A percentile compares a stretch with the other conserved stretches of the same genome.
phyloP scores from a whole-genome alignment of 257 asterid species.

The Nicotiana paniculata region DNA sequence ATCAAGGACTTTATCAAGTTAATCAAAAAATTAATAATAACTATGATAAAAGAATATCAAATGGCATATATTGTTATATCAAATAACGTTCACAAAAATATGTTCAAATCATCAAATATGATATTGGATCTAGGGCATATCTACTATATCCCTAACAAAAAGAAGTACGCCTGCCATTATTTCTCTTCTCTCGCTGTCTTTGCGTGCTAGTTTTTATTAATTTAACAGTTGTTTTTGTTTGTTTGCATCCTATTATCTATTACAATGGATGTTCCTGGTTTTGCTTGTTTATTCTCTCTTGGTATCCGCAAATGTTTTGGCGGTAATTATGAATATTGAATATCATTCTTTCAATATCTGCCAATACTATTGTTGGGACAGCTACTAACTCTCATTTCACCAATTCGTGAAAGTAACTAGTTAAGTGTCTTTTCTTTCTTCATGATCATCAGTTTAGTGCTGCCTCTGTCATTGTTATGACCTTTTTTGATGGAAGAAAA shows the following conservation, averaged over 20 bases:
- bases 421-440: neutral
- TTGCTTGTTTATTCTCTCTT: neutral
- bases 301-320: too few relatives aligned
- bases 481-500: slow-evolving; percentile 17
- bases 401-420: neutral
- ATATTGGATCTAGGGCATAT: too few relatives aligned
- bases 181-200: neutral
- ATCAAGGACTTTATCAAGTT: too few relatives aligned
- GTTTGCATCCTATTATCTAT: neutral
- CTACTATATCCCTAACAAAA: too few relatives aligned
- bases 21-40: too few relatives aligned
- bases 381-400: neutral
- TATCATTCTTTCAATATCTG: neutral
- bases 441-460: neutral
- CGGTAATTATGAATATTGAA: too few relatives aligned
- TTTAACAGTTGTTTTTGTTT: neutral
- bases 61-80: too few relatives aligned
- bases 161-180: neutral
- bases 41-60: too few relatives aligned
- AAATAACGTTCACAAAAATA: too few relatives aligned
- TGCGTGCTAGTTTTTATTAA: neutral
- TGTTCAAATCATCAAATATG: too few relatives aligned
- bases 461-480: neutral
- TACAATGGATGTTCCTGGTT: neutral
- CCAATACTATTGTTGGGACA: neutral